Evolutionary conservation across 1,284 basidiomycete species (phyloP), one percentile per base, ranked within the genome.

Genomic region (Xerocomus nothofagi): DNA sequence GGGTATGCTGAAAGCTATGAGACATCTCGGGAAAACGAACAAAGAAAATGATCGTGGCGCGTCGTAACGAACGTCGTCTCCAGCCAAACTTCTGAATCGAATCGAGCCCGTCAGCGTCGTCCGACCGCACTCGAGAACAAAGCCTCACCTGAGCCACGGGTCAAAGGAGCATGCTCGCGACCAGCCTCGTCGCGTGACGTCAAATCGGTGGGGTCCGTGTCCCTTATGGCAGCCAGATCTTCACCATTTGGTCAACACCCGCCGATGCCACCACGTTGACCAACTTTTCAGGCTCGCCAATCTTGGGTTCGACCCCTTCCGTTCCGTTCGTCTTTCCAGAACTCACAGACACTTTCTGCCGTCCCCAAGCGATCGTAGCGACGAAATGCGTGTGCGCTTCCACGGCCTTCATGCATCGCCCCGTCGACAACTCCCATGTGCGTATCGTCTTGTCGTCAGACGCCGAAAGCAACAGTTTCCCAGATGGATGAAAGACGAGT

Each of bases 361-460:
- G 74, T 8, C 89, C 91, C 91, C 91, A 93, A 6, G 84, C 76
- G 55, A 93, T 78, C n/a, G 82, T 85, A 23, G 86, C 83, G 4
- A 93, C 86, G 62, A 96, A 95, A 63, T 93, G 91, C 3, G 78
- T 79, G 66, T 95, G 93, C 1, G 91, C 91, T 54, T 94, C 90
- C 39, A 95, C 78, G 33, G 83, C 89, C 71, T 90, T 91, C 57
- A 84, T 75, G 62, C 90, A 90, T 53, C 92, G 80, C 2, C 91
- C 88, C 3, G 86, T 88, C 31, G 79, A 75, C 32, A 96, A 73
- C 57, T 96, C 93, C 93, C 93, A 96, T 14, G 93, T 78, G 9
- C 90, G 82, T 61, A 95, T 82, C 9, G 91, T 92, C 71, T 93
- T 91, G 75, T 96, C 93, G 68, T 96, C 93, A 6, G 89, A 89